Evolutionary conservation across 768 basidiomycete genomes (phyloP).

Genomic region (Tricholoma bakamatsutake): DNA sequence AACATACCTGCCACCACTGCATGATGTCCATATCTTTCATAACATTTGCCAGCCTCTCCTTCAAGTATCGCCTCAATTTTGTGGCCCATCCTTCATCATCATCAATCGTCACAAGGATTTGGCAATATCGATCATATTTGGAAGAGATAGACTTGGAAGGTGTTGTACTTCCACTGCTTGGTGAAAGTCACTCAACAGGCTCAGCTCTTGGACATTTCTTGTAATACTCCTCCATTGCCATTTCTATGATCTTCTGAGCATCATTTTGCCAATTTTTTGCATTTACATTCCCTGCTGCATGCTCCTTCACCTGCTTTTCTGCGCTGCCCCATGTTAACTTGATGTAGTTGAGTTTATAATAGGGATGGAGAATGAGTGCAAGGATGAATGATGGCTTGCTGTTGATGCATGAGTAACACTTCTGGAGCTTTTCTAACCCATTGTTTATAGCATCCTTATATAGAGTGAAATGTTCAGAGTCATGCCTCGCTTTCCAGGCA

Average conservation of each 20-base stretch:
- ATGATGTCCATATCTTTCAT: background rate
- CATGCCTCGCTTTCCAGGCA: slow-evolving; percentile 1
- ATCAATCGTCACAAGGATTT: too few relatives aligned
- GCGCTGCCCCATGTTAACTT: too few relatives aligned
- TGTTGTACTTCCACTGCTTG: too few relatives aligned
- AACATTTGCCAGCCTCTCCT: background rate
- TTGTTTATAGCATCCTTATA: slow-evolving; percentile 15
- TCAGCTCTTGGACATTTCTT: background rate
- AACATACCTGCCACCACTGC: background rate
- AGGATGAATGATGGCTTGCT: slow-evolving; percentile 16
- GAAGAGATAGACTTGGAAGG: too few relatives aligned
- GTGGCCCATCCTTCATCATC: too few relatives aligned
- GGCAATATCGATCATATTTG: too few relatives aligned
- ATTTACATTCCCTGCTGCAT: slow-evolving; percentile 15
- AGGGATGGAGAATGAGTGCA: slow-evolving; percentile 22
- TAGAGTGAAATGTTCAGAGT: slow-evolving; percentile 2
- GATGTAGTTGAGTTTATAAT: slow-evolving; percentile 24
- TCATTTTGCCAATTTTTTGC: slow-evolving; percentile 21
- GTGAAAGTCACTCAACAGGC: too few relatives aligned
- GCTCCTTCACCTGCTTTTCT: slow-evolving; percentile 22
- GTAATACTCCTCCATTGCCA: background rate
- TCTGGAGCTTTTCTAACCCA: slow-evolving; percentile 19
- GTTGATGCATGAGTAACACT: slow-evolving; percentile 18
- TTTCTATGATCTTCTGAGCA: background rate
- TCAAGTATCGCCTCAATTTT: too few relatives aligned